Percentiles rank a stretch among this genome's conserved stretches.
phyloP scores from a whole-genome alignment of 495 filamentous ascomycete species.

The Penicillium mononematosum region DNA sequence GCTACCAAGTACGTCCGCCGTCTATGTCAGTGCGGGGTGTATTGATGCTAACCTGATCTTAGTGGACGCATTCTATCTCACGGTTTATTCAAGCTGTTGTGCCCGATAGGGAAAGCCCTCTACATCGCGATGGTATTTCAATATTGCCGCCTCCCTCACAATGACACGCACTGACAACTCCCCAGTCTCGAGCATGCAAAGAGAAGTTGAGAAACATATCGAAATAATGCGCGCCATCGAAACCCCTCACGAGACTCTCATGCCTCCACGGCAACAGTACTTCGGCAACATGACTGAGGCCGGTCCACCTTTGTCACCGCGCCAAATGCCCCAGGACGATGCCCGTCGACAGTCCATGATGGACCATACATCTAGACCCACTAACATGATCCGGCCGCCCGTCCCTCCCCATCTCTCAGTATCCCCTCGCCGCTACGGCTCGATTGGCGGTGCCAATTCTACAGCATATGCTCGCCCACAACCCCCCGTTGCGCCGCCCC shows the following conservation, averaged over 20 bases:
- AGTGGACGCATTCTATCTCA: slow-evolving; percentile 77
- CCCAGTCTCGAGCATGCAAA: slow-evolving; percentile 76
- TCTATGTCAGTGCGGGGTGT: neutral
- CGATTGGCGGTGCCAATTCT: slow-evolving; percentile 72
- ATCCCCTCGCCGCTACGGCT: slow-evolving; percentile 79
- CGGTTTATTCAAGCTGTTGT: slow-evolving; percentile 67
- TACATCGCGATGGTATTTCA: slow-evolving; percentile 55
- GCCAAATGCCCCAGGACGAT: slow-evolving; percentile 85
- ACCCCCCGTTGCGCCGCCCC: slow-evolving; percentile 60
- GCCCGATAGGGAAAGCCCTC: slow-evolving; percentile 60
- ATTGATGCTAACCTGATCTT: slow-evolving; percentile 17
- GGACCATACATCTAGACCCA: slow-evolving; percentile 25
- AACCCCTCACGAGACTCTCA: slow-evolving; percentile 70
- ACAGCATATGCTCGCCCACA: slow-evolving; percentile 64
- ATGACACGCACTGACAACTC: slow-evolving; percentile 17
- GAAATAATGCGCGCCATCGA: slow-evolving; percentile 71
- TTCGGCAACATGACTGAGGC: slow-evolving; percentile 69
- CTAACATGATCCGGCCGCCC: slow-evolving; percentile 59
- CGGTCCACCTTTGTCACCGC: slow-evolving; percentile 84
- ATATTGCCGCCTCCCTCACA: neutral
- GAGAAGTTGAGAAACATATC: slow-evolving; percentile 79
- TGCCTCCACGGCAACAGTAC: slow-evolving; percentile 73
- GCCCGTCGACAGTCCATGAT: slow-evolving; percentile 62
- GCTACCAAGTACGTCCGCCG: slow-evolving; percentile 61
- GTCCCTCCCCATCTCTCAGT: slow-evolving; percentile 74